A percentile compares a stretch with the other conserved stretches of the same genome.
Conservation (phyloP, 805 yeast genomes). For the Torulaspora gathmanii region DNA sequence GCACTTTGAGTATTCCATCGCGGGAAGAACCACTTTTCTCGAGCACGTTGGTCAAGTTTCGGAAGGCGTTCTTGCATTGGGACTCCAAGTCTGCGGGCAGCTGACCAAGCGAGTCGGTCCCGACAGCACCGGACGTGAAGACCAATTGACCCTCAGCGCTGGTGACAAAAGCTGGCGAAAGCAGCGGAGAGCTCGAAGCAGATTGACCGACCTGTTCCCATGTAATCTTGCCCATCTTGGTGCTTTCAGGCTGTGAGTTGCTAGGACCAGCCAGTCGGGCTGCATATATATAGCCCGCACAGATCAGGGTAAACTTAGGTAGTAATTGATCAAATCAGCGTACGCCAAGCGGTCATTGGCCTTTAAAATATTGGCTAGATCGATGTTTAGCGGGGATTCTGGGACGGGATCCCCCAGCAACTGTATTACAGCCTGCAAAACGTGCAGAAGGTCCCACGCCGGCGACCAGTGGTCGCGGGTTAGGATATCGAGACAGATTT, state of each 20-base stretch:
- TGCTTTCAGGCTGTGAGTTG: background rate
- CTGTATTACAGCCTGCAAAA: slow-evolving; percentile 53
- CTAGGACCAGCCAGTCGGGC: no score
- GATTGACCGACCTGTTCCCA: slow-evolving; percentile 36
- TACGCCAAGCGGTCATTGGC: slow-evolving; percentile 45
- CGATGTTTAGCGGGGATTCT: slow-evolving; percentile 65
- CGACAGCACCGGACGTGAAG: slow-evolving; percentile 48
- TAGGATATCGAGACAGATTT: slow-evolving; percentile 64
- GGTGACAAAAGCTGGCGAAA: slow-evolving; percentile 41
- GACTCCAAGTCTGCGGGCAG: slow-evolving; percentile 41
- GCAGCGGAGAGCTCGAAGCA: slow-evolving; percentile 26
- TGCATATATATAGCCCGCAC: background rate
- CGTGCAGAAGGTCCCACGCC: slow-evolving; percentile 59
- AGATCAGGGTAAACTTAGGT: slow-evolving; percentile 16
- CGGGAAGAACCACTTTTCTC: slow-evolving; percentile 44
- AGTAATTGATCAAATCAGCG: slow-evolving; percentile 40
- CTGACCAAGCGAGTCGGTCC: slow-evolving; percentile 41
- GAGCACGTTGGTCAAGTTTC: slow-evolving; percentile 41
- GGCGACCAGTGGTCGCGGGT: slow-evolving; percentile 60
- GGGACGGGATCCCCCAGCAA: slow-evolving; percentile 64
- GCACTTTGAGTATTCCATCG: slow-evolving; percentile 46
- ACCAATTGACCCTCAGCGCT: slow-evolving; percentile 39
- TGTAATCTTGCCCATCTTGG: slow-evolving; percentile 29
- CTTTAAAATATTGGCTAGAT: slow-evolving; percentile 57
- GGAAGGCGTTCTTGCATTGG: slow-evolving; percentile 44